These are phyloP conservation scores for Phytophthora megakarya DNA, from an alignment of 352 stramenopile species.

Conservation along the genomic window DNA sequence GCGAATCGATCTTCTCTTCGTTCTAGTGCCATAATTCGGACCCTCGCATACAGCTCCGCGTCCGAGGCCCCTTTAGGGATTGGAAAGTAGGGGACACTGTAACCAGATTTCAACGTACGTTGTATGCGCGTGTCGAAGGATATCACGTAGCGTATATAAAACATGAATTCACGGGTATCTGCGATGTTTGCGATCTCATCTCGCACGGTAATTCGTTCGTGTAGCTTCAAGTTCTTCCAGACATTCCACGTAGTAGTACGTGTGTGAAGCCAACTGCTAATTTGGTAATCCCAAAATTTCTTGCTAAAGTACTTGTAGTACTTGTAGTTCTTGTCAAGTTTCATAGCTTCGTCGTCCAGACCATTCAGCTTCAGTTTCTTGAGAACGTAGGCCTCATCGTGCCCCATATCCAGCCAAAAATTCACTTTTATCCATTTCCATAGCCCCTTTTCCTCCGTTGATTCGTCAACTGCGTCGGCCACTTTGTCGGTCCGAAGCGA, in stretches of 20 bases:
- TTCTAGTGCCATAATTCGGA: not conserved
- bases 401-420: not conserved
- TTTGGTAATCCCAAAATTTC: not conserved
- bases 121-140: not conserved
- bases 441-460: not conserved
- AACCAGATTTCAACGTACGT: not conserved
- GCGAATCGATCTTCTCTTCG: not conserved
- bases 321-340: conserved; percentile 1
- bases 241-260: not conserved
- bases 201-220: not conserved
- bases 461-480: not conserved
- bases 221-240: not conserved
- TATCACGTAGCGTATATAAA: not conserved
- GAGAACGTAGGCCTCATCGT: not conserved
- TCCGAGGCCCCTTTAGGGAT: not conserved
- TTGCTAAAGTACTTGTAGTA: conserved; percentile 2
- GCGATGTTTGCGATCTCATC: not conserved
- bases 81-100: not conserved
- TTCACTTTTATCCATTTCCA: conserved; percentile 1
- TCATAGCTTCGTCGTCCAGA: not conserved
- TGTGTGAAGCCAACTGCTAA: not conserved
- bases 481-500: not conserved
- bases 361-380: not conserved
- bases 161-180: not conserved
- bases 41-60: not conserved